phyloP scores from a whole-genome alignment of 2,329 filamentous ascomycete species.

The Celoporthe dispersa region DNA sequence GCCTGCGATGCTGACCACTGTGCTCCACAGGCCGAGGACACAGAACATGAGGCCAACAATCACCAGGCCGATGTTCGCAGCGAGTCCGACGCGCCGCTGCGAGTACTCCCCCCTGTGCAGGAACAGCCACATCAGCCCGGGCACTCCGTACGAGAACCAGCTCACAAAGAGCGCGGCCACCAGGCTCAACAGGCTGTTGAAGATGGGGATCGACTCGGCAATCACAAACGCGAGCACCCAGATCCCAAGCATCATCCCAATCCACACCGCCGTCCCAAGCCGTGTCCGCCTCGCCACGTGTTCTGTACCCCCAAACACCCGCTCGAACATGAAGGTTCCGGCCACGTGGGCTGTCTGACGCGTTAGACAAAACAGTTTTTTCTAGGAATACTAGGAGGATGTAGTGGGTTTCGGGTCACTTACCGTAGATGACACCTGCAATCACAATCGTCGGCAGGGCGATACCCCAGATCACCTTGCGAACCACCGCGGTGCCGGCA shows the following conservation, averaged over 20 bases:
- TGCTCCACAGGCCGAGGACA: conserved; percentile 46
- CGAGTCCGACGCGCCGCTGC: conserved; percentile 40
- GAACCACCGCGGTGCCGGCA: conserved; percentile 54
- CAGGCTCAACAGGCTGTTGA: conserved; percentile 67
- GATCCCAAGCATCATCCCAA: conserved; percentile 55
- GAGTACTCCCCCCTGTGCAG: conserved; percentile 49
- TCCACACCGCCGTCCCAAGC: conserved; percentile 60
- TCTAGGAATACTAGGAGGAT: not conserved
- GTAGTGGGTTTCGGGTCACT: not conserved
- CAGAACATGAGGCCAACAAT: conserved; percentile 43
- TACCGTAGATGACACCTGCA: conserved; percentile 67
- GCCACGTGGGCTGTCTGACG: conserved; percentile 58
- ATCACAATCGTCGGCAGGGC: conserved; percentile 73
- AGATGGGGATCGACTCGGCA: conserved; percentile 71
- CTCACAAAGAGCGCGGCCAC: conserved; percentile 66
- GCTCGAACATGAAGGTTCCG: conserved; percentile 67
- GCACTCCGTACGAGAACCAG: conserved; percentile 66
- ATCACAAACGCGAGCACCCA: conserved; percentile 71
- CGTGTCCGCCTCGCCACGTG: conserved; percentile 56
- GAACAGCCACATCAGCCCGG: conserved; percentile 53
- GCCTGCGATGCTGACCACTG: conserved; percentile 41
- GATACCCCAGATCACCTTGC: conserved; percentile 70
- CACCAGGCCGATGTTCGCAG: conserved; percentile 39
- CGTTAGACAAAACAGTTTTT: not conserved
- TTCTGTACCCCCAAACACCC: conserved; percentile 64